Percentiles rank a stretch among this genome's conserved stretches.
These are phyloP conservation scores for Aspergillus asperescens DNA, from an alignment of 495 filamentous ascomycete species.

Conservation along the genomic window DNA sequence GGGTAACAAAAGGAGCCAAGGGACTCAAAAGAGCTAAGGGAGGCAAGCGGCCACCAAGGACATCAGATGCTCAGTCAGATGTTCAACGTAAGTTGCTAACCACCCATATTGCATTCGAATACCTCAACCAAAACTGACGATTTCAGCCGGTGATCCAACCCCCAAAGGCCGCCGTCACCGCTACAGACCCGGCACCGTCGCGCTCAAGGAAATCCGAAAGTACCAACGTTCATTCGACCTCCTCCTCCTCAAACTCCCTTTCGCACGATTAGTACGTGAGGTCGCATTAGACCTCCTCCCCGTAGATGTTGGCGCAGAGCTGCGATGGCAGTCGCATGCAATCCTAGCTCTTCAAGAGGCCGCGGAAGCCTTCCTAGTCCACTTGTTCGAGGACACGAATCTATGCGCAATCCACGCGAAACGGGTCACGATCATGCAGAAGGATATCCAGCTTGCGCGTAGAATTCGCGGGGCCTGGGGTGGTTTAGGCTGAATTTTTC, in stretches of 20 bases:
- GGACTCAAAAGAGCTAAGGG: not conserved
- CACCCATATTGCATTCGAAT: not conserved
- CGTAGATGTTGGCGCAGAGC: conserved; percentile 47
- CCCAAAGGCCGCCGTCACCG: conserved; percentile 58
- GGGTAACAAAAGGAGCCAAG: conserved; percentile 5
- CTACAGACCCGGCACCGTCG: conserved; percentile 80
- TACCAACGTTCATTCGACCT: conserved; percentile 82
- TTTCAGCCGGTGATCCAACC: conserved; percentile 64
- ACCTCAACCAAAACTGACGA: not conserved
- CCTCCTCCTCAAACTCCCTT: conserved; percentile 74
- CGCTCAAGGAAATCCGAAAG: conserved; percentile 77
- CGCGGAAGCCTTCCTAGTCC: conserved; percentile 85
- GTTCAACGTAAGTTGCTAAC: conserved; percentile 36
- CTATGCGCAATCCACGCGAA: conserved; percentile 94
- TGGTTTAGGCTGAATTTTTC: conserved; percentile 48
- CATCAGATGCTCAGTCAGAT: conserved; percentile 16
- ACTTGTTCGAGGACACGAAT: conserved; percentile 93
- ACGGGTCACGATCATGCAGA: conserved; percentile 95
- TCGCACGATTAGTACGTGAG: conserved; percentile 84
- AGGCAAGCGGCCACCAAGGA: conserved; percentile 23
- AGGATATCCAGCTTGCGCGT: conserved; percentile 86
- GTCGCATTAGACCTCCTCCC: conserved; percentile 60
- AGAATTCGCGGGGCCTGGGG: conserved; percentile 72
- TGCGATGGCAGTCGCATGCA: conserved; percentile 90
- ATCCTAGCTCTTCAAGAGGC: conserved; percentile 89